Conservation (phyloP, 2,329 filamentous ascomycete genomes). For the Ophiostoma ips region DNA sequence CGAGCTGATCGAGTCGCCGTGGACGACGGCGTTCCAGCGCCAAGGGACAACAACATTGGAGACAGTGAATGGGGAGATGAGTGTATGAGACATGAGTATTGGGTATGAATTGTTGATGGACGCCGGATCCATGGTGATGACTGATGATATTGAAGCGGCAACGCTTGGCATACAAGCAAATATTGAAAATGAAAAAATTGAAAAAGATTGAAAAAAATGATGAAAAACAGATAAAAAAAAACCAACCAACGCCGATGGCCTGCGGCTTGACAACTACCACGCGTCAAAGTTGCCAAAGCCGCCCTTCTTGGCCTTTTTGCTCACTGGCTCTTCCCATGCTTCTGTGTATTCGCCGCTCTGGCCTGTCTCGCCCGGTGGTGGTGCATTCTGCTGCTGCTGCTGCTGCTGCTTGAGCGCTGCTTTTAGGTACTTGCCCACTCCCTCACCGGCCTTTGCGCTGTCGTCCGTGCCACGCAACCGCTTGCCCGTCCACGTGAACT, state of each 20-base stretch:
- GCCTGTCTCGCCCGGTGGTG: too few relatives aligned
- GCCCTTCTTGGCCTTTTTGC: conserved; percentile 65
- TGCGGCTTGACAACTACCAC: conserved; percentile 59
- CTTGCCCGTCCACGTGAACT: conserved; percentile 93
- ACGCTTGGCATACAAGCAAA: not conserved
- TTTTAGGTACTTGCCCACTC: conserved; percentile 73
- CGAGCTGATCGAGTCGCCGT: conserved; percentile 15
- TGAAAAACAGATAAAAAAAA: too few relatives aligned
- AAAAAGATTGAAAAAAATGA: not conserved
- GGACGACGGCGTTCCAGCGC: conserved; percentile 3
- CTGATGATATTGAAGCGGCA: too few relatives aligned
- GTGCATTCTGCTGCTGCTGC: conserved; percentile 24
- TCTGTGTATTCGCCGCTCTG: conserved; percentile 33
- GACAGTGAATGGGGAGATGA: too few relatives aligned
- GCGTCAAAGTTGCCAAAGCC: conserved; percentile 92
- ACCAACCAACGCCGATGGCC: too few relatives aligned
- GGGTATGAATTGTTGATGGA: too few relatives aligned
- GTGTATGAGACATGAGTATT: not conserved
- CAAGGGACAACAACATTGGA: too few relatives aligned
- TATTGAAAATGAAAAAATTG: not conserved
- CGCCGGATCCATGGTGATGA: too few relatives aligned
- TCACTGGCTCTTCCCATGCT: conserved; percentile 54
- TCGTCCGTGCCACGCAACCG: conserved; percentile 50
- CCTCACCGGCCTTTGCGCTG: conserved; percentile 22
- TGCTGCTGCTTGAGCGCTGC: conserved; percentile 24